Evolutionary conservation across 2,329 filamentous ascomycete genomes (phyloP), one percentile per base, ranked within the genome.

Genomic region (Trichoderma hamatum): DNA sequence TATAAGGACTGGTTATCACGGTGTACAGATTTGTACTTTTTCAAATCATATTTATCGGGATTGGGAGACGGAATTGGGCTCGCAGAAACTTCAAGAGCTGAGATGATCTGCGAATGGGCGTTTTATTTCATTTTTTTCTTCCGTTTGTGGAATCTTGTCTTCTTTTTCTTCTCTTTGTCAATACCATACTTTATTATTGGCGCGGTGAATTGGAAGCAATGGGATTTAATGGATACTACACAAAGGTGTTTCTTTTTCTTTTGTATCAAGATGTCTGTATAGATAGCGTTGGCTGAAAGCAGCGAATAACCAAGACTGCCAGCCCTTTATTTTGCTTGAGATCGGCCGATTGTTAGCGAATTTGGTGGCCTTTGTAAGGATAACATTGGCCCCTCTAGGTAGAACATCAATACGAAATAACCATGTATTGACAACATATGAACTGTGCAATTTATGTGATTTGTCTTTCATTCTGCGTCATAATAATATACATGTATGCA

Each of bases 71-170:
- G 69, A 24, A 46, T 46, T 72, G 77, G 72, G 74, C 71, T 64
- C 73, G 78, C 79, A 80, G 83, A 82, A 55, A 79, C 70, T 82
- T 86, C 85, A 87, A 87, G 85, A 82, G 85, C 85, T 87, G 85
- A 86, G 80, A 78, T 69, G 74, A 83, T 84, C 83, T 84, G 83
- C 79, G 71, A 58, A 74, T 13, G 24, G 39, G 56, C 52, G 55
- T 67, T 67, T 28, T 56, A n/a, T 36, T 51, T n/a, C 5, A 3
- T 49, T 43, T 16, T 24, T 10, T 19, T 67, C 30, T 32, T 34
- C 32, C 28, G 5, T 19, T 46, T 56, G 30, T 39, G 6, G 21
- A 36, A n/a, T 26, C 34, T 13, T 19, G 21, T 49, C 26, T 46
- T 58, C 19, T 10, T 43, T n/a, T 32, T 14, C 32, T 21, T 24